These are phyloP conservation scores for Brassica hybrid DNA, from an alignment of 441 rosid species.

Conservation along the genomic window DNA sequence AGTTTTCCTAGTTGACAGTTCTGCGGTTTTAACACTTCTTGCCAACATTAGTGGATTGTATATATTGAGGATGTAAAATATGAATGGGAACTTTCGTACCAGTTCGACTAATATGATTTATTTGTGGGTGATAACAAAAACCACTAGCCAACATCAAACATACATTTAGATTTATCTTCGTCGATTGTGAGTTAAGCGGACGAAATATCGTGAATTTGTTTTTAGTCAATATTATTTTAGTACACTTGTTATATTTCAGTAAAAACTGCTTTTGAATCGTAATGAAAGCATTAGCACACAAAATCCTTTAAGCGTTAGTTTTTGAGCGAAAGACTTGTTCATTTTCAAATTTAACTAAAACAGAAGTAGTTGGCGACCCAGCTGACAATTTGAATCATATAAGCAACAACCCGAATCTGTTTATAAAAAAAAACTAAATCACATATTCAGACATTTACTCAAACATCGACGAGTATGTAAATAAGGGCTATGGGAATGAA, in stretches of 20 bases:
- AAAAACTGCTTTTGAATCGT: background rate
- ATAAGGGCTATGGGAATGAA: background rate
- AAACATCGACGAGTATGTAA: background rate
- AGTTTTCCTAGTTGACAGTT: background rate
- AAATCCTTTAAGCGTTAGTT: background rate
- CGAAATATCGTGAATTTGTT: background rate
- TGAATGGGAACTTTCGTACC: background rate
- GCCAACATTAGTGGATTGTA: background rate
- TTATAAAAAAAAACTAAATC: no score
- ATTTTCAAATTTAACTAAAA: background rate
- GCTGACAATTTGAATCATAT: background rate
- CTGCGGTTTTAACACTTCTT: background rate
- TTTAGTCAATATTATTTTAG: no score
- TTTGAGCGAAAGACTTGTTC: background rate
- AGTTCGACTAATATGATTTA: background rate
- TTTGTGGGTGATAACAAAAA: background rate
- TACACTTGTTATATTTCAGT: no score
- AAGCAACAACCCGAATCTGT: background rate
- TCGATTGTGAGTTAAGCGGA: background rate
- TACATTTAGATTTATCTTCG: background rate
- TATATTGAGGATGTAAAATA: background rate
- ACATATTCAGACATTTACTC: background rate
- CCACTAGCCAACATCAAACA: background rate
- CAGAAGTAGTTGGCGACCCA: background rate
- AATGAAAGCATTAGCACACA: background rate